Conservation (phyloP, 2,329 filamentous ascomycete species). For the Akanthomyces muscarius region DNA sequence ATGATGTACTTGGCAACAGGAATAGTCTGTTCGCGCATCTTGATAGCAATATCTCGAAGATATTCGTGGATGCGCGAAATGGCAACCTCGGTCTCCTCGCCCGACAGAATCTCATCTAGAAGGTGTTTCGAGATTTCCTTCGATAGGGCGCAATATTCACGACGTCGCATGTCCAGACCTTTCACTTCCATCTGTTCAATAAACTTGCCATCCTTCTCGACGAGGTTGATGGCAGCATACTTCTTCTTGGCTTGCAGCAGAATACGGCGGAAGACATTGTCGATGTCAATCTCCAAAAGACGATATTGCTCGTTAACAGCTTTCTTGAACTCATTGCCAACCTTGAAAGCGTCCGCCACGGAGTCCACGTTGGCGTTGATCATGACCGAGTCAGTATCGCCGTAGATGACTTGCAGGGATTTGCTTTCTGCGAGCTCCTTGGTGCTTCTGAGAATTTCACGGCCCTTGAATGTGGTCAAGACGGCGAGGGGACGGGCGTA, state of each 20-base stretch:
- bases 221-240: conserved; percentile 93
- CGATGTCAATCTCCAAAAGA: conserved; percentile 94
- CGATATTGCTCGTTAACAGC: conserved; percentile 91
- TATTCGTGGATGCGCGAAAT: conserved; percentile 92
- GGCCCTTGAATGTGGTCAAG: conserved; percentile 93
- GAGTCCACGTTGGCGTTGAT: conserved; percentile 98
- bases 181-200: conserved; percentile 96
- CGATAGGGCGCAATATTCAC: conserved; percentile 92
- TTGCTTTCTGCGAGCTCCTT: conserved; percentile 93
- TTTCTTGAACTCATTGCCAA: conserved; percentile 92
- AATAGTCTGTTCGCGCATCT: conserved; percentile 78
- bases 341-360: conserved; percentile 81
- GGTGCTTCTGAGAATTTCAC: conserved; percentile 93
- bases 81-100: conserved; percentile 84
- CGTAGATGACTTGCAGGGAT: conserved; percentile 92
- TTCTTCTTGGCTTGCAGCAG: conserved; percentile 98
- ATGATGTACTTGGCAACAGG: conserved; percentile 90
- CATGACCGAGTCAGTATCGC: conserved; percentile 99
- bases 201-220: conserved; percentile 83
- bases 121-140: conserved; percentile 91
- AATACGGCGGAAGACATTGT: conserved; percentile 92
- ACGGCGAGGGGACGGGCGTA: conserved; percentile 93
- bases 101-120: conserved; percentile 90
- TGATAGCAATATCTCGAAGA: conserved; percentile 73
- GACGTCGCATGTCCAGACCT: conserved; percentile 93